Percentiles rank a stretch among this genome's conserved stretches.
phyloP scores from a whole-genome alignment of 371 early-diverging fungal genomes.

The Mortierella sp. region DNA sequence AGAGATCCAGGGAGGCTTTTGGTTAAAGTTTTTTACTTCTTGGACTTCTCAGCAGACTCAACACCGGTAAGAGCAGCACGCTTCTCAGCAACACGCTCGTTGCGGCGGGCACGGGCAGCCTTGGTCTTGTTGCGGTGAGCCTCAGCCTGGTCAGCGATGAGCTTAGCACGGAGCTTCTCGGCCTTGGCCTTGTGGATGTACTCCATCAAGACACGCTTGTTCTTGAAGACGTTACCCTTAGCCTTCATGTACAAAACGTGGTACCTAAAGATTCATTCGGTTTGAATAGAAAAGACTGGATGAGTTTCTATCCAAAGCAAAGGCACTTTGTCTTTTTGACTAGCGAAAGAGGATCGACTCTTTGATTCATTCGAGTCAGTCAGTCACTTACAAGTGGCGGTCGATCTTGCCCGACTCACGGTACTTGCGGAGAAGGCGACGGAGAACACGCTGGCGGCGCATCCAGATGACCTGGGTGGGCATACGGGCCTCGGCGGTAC shows the following conservation, averaged over 20 bases:
- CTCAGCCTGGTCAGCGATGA: constrained; percentile 97
- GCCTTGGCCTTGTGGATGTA: constrained; percentile 99
- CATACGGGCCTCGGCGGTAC: constrained; percentile 99
- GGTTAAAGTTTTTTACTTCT: constrained; percentile 42
- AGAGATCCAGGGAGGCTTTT: background rate
- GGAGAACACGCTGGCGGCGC: constrained; percentile 98
- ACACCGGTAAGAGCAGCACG: constrained; percentile 75
- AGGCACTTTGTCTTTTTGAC: no score
- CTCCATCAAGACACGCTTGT: constrained; percentile 99
- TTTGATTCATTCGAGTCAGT: background rate
- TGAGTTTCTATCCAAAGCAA: no score
- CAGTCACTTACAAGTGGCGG: constrained; percentile 83
- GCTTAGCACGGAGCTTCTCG: constrained; percentile 96
- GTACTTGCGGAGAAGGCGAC: constrained; percentile 98
- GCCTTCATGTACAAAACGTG: constrained; percentile 97
- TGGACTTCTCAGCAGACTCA: constrained; percentile 56
- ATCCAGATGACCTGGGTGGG: constrained; percentile 98
- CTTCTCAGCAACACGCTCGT: constrained; percentile 90
- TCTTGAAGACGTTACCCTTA: constrained; percentile 99
- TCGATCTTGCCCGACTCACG: constrained; percentile 98
- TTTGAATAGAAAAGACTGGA: constrained; percentile 6
- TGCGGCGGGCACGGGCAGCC: constrained; percentile 96
- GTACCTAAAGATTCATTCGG: no score
- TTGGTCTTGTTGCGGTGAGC: constrained; percentile 97
- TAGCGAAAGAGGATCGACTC: no score